These are phyloP conservation scores for Raddia guianensis DNA, from an alignment of 176 grass and related monocot genomes.

Conservation along the genomic window DNA sequence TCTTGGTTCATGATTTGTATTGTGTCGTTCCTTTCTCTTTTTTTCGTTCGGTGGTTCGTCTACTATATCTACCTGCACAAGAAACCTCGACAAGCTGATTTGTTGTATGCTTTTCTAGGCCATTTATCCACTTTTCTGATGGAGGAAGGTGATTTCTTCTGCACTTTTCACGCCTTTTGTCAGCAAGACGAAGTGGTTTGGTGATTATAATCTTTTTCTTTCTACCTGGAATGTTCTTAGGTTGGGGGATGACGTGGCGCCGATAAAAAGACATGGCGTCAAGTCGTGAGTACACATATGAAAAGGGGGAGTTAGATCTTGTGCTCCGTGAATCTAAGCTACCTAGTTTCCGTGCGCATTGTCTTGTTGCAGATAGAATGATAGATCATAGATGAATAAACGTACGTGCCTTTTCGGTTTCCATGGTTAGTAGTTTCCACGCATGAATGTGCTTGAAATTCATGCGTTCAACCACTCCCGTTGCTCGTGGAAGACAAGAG, in stretches of 20 bases:
- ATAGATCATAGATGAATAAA: neutral
- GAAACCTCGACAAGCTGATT: conserved; percentile 30
- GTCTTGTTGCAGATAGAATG: neutral
- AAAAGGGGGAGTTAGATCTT: neutral
- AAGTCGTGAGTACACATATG: neutral
- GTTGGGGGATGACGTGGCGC: conserved; percentile 8
- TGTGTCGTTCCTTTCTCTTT: neutral
- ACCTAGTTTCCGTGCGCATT: neutral
- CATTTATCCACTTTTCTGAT: neutral
- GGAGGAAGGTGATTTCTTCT: neutral
- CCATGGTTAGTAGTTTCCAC: neutral
- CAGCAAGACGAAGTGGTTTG: conserved; percentile 1
- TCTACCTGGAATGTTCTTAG: neutral
- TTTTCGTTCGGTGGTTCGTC: conserved; percentile 38
- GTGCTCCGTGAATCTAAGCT: neutral
- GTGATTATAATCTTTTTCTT: neutral
- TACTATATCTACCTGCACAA: conserved; percentile 31
- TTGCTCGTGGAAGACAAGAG: neutral
- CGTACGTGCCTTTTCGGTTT: neutral
- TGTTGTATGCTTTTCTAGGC: neutral
- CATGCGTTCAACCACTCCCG: neutral
- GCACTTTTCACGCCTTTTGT: neutral
- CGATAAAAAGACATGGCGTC: conserved; percentile 3
- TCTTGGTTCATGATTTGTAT: conserved; percentile 23
- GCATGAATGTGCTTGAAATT: neutral